These are phyloP conservation scores for Rosa hybrid DNA, from an alignment of 331 rosid species.

Conservation along the genomic window DNA sequence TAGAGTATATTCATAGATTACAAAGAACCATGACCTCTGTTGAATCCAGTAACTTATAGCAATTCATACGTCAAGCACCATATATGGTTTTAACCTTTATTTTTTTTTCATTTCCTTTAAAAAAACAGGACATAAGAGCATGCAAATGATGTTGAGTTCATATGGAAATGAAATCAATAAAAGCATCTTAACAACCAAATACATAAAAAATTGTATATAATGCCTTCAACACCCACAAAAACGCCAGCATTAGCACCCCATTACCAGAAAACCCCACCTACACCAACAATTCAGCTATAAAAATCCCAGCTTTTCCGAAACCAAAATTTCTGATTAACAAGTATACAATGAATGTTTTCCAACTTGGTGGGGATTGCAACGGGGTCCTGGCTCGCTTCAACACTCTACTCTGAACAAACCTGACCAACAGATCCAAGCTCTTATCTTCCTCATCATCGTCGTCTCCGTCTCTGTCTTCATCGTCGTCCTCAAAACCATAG, in stretches of 20 bases:
- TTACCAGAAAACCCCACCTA: constrained; percentile 77
- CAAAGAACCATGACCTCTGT: not conserved
- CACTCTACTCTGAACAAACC: constrained; percentile 61
- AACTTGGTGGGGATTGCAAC: constrained; percentile 55
- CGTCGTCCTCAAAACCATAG: constrained; percentile 17
- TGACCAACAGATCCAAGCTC: constrained; percentile 66
- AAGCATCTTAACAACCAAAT: not conserved
- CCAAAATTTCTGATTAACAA: too few species aligned
- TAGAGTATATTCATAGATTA: not conserved
- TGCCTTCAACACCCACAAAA: constrained; percentile 76
- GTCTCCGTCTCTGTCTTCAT: constrained; percentile 32
- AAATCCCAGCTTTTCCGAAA: not conserved
- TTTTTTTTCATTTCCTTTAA: not conserved
- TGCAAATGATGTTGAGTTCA: not conserved
- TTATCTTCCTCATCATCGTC: constrained; percentile 62
- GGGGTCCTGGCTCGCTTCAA: constrained; percentile 67
- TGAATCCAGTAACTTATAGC: not conserved
- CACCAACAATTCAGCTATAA: not conserved
- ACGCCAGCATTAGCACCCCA: constrained; percentile 68
- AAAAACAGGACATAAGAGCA: not conserved
- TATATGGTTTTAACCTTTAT: not conserved
- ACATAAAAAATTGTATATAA: constrained; percentile 17
- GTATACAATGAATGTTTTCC: constrained; percentile 31
- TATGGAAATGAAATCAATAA: not conserved
- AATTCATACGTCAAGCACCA: not conserved